Evolutionary conservation across 2,329 filamentous ascomycete species (phyloP), one percentile per base, ranked within the genome.

Genomic region (Aspergillus sergii): DNA sequence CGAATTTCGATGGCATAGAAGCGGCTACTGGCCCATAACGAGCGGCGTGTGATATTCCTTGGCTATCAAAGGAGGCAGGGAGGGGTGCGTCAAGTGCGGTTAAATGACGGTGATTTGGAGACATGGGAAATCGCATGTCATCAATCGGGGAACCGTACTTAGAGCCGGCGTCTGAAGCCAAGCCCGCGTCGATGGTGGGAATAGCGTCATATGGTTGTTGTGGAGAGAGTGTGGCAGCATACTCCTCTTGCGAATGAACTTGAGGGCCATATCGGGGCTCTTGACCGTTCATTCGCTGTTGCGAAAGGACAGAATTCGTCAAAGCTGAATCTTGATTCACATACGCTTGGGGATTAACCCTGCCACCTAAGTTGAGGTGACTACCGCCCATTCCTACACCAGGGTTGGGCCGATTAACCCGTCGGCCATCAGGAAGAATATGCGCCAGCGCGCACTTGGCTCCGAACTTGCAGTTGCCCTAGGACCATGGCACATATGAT

Each of bases 391-490:
- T 76, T 34, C 76, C 76, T 64, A 81, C 75, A 62, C 78, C 78
- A 54, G 80, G 74, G 70, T 80, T 82, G 36, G 91, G 82, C 85
- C 91, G 81, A 79, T 97, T 97, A 76, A 98, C 92, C 75, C 94
- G 88, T 72, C 93, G 89, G 64, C 95, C 95, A 79, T 98, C 94
- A 70, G 94, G 93, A 56, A 97, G 89, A 73, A 98, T 91, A 79
- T 99, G 95, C 68, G 96, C 92, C 75, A 98, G 92, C 74, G 94
- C 94, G 84, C 95, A 99, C 81, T 98, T 98, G 67, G 93, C 91
- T 66, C 95, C 95, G 78, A 98, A 99, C 79, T 98, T 98, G 88
- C 95, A 99, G 80, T 97, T 97, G 70, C 95, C 95, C 93, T 97
- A 72, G 59, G 62, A 36, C 16, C 32, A 62, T 48, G 50, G 61